Conservation (phyloP, 768 basidiomycete species). For the Mycena crocata region DNA sequence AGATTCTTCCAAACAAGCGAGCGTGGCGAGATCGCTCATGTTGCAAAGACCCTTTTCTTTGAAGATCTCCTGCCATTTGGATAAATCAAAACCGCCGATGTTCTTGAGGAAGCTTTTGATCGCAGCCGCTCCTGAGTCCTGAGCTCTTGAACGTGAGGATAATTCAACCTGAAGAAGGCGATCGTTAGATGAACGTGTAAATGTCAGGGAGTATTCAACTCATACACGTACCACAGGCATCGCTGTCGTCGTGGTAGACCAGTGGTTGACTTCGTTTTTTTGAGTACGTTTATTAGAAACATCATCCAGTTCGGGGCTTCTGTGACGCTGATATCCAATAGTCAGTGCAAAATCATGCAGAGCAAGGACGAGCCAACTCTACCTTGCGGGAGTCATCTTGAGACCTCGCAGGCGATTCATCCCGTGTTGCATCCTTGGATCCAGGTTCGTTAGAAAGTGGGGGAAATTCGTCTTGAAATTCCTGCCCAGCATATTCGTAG, state of each 20-base stretch:
- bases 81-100: slow-evolving; percentile 24
- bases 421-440: no score
- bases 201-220: not conserved
- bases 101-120: slow-evolving; percentile 18
- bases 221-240: not conserved
- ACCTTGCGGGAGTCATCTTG: not conserved
- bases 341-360: not conserved
- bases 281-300: not conserved
- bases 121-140: not conserved
- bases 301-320: slow-evolving; percentile 15
- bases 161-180: not conserved
- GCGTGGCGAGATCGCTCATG: slow-evolving; percentile 13
- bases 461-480: slow-evolving; percentile 9
- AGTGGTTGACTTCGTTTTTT: not conserved
- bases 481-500: slow-evolving; percentile 12
- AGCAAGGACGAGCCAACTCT: no score
- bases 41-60: slow-evolving; percentile 8
- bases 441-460: not conserved
- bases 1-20: slow-evolving; percentile 9
- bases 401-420: no score
- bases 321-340: not conserved
- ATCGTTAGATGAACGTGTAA: not conserved
- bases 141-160: not conserved
- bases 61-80: slow-evolving; percentile 21
- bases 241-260: not conserved